A percentile compares a stretch with the other conserved stretches of the same genome.
Evolutionary conservation across 495 filamentous ascomycete genomes (phyloP).

Genomic region (Aspergillus haitiensis): DNA sequence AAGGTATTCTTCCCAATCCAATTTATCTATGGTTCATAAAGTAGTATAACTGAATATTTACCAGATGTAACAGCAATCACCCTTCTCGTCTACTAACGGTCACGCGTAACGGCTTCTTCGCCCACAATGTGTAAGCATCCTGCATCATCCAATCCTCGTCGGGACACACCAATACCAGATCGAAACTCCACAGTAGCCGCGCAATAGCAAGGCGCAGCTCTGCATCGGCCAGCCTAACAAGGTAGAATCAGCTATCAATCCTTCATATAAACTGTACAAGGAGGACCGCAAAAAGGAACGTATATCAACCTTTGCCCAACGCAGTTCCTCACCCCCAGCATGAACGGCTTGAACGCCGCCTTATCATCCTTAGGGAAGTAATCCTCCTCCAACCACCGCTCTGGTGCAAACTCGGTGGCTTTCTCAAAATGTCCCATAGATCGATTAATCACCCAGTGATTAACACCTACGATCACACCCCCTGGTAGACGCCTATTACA

Average conservation of each 20-base stretch:
- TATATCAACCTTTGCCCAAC: conserved; percentile 10
- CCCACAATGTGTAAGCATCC: background rate
- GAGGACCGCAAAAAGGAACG: too few species aligned
- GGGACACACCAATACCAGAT: background rate
- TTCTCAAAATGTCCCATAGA: background rate
- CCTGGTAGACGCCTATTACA: background rate
- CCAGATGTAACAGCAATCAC: too few species aligned
- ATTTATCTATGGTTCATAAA: too few species aligned
- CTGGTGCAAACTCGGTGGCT: conserved; percentile 8
- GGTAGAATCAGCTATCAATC: too few species aligned
- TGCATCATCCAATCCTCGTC: background rate
- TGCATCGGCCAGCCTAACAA: conserved; percentile 12
- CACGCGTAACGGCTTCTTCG: background rate
- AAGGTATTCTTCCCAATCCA: too few species aligned
- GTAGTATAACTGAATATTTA: too few species aligned
- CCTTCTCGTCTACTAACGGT: background rate
- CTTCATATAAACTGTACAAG: too few species aligned
- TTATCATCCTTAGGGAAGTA: background rate
- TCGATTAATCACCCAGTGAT: background rate
- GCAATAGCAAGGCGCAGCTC: conserved; percentile 24
- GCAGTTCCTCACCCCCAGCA: conserved; percentile 3
- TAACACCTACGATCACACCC: background rate
- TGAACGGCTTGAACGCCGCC: conserved; percentile 9
- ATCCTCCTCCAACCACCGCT: conserved; percentile 7
- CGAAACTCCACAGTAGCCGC: conserved; percentile 20